phyloP scores from a whole-genome alignment of 2,329 filamentous ascomycete species.

The Cladophialophora carrionii region DNA sequence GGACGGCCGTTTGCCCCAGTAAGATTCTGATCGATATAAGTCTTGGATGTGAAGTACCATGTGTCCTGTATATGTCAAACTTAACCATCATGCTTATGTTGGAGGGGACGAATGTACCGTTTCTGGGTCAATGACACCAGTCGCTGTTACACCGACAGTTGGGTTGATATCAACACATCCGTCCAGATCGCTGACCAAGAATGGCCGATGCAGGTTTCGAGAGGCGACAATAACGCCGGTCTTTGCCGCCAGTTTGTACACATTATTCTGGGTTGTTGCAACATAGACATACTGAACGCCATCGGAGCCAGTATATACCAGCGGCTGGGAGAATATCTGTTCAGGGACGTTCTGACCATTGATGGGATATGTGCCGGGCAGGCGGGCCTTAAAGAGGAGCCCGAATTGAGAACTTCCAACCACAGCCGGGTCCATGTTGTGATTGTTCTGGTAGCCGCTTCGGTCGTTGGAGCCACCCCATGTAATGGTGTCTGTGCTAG shows the following conservation, averaged over 20 bases:
- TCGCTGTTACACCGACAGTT: constrained; percentile 54
- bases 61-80: constrained; percentile 43
- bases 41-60: constrained; percentile 56
- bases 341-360: constrained; percentile 50
- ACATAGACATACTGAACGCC: constrained; percentile 60
- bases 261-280: constrained; percentile 55
- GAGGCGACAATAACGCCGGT: constrained; percentile 47
- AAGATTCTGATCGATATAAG: constrained; percentile 51
- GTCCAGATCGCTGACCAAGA: constrained; percentile 53
- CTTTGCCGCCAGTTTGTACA: constrained; percentile 48
- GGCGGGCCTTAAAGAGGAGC: constrained; percentile 45
- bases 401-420: constrained; percentile 59
- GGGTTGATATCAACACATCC: constrained; percentile 57
- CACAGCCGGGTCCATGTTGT: constrained; percentile 65
- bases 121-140: constrained; percentile 56
- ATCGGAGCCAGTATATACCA: constrained; percentile 57
- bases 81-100: not conserved
- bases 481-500: constrained; percentile 34
- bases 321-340: constrained; percentile 57
- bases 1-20: constrained; percentile 40
- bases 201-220: constrained; percentile 52
- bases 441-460: constrained; percentile 49
- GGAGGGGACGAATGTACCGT: constrained; percentile 39
- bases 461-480: constrained; percentile 34
- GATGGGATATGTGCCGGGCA: constrained; percentile 56